Evolutionary conservation across 371 early-diverging fungal species (phyloP), one percentile per base, ranked within the genome.

Genomic region (Batrachochytrium dendrobatidis): DNA sequence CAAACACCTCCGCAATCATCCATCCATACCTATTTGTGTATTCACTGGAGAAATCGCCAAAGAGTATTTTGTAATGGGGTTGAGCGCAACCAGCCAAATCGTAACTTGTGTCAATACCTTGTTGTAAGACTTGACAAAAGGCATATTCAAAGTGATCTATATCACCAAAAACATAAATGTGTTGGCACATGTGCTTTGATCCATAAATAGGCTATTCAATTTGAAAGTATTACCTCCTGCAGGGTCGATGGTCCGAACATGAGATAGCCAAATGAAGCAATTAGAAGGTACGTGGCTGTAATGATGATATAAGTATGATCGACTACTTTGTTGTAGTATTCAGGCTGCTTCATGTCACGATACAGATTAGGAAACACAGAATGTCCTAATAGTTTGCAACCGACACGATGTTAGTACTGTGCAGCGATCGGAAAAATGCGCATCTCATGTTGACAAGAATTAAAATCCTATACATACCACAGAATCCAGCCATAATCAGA

Each of bases 61-160:
- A 2, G 81, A 83, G 56, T 79, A 87, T 62, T 87, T 89, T 20
- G 86, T 82, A 56, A 84, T 67, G 0, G 88, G 88, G 53, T 86
- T 86, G 25, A 87, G 49, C 0, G 83, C 85, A 30, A 87, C 76
- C 4, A 87, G 69, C 65, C 72, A 80, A 28, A 86, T 66, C 17
- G 82, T 81, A 5, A 83, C 50, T 25, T 73, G 60, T 46, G 80
- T 86, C 17, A 86, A 61, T 1, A 71, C 34, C 50, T 68, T 70
- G 51, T 73, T 76, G 61, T 82, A 86, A n/a, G 71, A 70, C 0
- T 82, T 79, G n/a, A 82, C 73, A 15, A 55, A 17, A 2, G 85
- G 76, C 25, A 89, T 58, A 61, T 86, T 87, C 71, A 79, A 83
- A 20, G 87, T 87, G 57, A 89, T 83, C 82, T 46, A 28, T 28